Evolutionary conservation across 2,329 filamentous ascomycete genomes (phyloP).

Genomic region (Paecilomyces sp.): DNA sequence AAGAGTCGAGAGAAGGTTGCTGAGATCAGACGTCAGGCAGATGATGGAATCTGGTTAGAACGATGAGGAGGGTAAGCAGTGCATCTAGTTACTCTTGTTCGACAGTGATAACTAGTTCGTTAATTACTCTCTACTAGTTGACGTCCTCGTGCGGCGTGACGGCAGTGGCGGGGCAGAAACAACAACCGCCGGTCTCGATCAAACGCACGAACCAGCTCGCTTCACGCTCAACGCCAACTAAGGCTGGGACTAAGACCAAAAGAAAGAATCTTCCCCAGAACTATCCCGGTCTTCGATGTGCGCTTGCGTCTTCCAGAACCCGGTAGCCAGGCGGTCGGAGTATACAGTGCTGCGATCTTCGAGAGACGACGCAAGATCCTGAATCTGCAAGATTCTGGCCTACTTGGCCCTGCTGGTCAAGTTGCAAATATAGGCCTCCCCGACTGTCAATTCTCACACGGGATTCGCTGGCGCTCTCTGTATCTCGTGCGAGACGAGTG

Average conservation of each 20-base stretch:
- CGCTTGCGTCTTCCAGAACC: neutral
- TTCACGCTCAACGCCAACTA: neutral
- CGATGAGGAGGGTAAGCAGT: neutral
- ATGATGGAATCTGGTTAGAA: neutral
- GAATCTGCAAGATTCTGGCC: neutral
- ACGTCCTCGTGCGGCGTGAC: neutral
- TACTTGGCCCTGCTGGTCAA: neutral
- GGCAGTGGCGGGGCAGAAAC: neutral
- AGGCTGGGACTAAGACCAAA: neutral
- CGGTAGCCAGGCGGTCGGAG: neutral
- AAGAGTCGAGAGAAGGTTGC: neutral
- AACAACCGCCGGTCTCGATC: neutral
- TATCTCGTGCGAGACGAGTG: neutral
- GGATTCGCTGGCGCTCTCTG: neutral
- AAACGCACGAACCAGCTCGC: neutral
- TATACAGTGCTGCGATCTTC: neutral
- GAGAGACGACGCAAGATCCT: neutral
- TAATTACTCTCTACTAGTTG: neutral
- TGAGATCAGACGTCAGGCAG: neutral
- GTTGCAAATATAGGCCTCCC: neutral
- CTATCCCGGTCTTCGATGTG: neutral
- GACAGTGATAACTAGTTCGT: too few species aligned
- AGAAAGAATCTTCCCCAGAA: neutral
- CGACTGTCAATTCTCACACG: neutral
- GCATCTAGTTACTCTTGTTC: neutral